Conservation (phyloP, 2,329 filamentous ascomycete genomes). For the Elsinoe fawcettii region DNA sequence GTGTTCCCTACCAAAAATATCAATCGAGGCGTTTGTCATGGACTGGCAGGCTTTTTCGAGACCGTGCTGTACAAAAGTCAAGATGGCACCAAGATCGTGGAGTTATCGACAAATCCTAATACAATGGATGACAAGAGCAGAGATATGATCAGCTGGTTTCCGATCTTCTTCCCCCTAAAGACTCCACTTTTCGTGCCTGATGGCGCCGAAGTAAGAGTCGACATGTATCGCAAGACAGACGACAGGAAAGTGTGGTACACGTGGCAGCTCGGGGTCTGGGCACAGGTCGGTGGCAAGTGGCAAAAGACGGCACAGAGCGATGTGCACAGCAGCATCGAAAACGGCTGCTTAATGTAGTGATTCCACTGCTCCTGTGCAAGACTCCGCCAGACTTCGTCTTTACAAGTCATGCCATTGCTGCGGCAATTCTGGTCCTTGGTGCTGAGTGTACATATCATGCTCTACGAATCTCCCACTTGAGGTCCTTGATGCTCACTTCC, state of each 20-base stretch:
- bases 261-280: conserved; percentile 85
- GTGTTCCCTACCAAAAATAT: conserved; percentile 67
- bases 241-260: conserved; percentile 98
- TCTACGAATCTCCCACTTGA: conserved; percentile 77
- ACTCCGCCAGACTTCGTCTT: too few species aligned
- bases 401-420: neutral
- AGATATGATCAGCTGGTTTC: conserved; percentile 99
- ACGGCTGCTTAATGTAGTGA: conserved; percentile 60
- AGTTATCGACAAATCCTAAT: conserved; percentile 87
- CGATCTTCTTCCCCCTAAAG: conserved; percentile 96
- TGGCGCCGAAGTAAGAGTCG: conserved; percentile 76
- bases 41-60: conserved; percentile 91
- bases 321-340: conserved; percentile 60
- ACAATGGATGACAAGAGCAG: conserved; percentile 87
- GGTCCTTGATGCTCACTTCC: conserved; percentile 44
- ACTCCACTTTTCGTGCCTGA: conserved; percentile 78
- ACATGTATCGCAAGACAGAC: conserved; percentile 94
- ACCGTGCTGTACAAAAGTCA: conserved; percentile 71
- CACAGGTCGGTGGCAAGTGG: conserved; percentile 51
- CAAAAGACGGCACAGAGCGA: conserved; percentile 61
- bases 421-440: too few species aligned
- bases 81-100: conserved; percentile 50
- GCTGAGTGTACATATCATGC: conserved; percentile 40
- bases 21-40: conserved; percentile 71
- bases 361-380: neutral